Evolutionary conservation across 2,329 filamentous ascomycete genomes (phyloP).

Genomic region (Ophiostoma perfectum): DNA sequence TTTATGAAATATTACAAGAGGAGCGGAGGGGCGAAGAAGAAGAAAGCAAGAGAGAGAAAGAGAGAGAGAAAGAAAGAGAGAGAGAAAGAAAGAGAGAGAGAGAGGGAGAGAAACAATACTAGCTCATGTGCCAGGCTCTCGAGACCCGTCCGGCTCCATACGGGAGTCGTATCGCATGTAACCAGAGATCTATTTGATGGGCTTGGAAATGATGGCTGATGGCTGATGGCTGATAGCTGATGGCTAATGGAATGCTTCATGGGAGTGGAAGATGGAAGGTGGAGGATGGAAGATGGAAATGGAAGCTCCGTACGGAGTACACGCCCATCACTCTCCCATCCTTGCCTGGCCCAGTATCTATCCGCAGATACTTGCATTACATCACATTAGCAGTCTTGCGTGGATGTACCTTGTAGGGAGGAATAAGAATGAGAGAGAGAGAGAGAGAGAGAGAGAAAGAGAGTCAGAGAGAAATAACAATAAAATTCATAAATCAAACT

Average conservation of each 20-base stretch:
- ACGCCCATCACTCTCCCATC: constrained; percentile 1
- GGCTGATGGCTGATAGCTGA: constrained; percentile 2
- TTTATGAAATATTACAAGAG: background rate
- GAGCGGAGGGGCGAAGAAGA: too few species aligned
- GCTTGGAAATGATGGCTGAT: background rate
- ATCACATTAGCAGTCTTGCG: background rate
- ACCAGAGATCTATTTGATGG: background rate
- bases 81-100: background rate
- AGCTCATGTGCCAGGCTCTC: constrained; percentile 10
- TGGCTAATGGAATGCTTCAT: background rate
- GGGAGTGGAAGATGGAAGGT: background rate
- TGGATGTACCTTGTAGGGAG: background rate
- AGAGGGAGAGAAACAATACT: background rate
- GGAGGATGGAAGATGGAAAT: background rate
- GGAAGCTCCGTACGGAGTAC: constrained; percentile 2
- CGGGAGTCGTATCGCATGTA: constrained; percentile 9
- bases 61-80: background rate
- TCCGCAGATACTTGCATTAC: constrained; percentile 11
- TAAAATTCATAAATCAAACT: background rate
- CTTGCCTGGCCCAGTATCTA: constrained; percentile 10
- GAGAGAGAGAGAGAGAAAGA: background rate
- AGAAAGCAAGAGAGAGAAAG: background rate
- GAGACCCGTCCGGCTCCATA: background rate
- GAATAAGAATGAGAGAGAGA: background rate
- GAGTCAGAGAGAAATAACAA: background rate